phyloP scores from a whole-genome alignment of 2,329 filamentous ascomycete species.

The Huntiella abstrusa region DNA sequence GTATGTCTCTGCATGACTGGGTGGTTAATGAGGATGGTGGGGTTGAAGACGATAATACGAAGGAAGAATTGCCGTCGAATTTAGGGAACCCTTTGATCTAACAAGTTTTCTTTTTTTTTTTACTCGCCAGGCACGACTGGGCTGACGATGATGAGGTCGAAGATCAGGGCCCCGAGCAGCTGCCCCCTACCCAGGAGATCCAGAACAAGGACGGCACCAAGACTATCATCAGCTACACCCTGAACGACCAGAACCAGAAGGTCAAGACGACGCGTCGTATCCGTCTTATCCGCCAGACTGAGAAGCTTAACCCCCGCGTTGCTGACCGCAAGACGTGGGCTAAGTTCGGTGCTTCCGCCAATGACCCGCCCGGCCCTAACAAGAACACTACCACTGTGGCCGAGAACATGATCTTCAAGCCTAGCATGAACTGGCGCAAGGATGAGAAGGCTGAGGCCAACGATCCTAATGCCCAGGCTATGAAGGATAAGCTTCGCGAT shows the following conservation, averaged over 20 bases:
- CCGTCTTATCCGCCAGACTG: slow-evolving; percentile 76
- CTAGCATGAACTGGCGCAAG: slow-evolving; percentile 83
- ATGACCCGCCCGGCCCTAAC: slow-evolving; percentile 65
- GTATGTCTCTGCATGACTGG: no score
- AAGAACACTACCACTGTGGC: slow-evolving; percentile 81
- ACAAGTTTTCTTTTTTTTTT: neutral
- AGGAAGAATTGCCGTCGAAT: neutral
- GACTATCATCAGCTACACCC: slow-evolving; percentile 75
- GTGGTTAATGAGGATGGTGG: no score
- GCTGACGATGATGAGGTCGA: slow-evolving; percentile 89
- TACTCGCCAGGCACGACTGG: slow-evolving; percentile 49
- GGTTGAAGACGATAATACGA: no score
- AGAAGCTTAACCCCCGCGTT: slow-evolving; percentile 89
- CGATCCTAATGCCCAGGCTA: slow-evolving; percentile 51
- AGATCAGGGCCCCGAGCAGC: slow-evolving; percentile 38
- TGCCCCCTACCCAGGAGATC: slow-evolving; percentile 74
- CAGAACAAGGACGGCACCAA: slow-evolving; percentile 98
- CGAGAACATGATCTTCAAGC: slow-evolving; percentile 96
- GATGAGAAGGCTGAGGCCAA: slow-evolving; percentile 67
- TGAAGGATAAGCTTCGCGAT: slow-evolving; percentile 79
- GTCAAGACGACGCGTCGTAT: slow-evolving; percentile 95
- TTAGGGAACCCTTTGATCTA: neutral
- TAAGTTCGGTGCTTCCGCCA: slow-evolving; percentile 84
- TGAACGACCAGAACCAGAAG: slow-evolving; percentile 87
- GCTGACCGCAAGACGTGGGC: slow-evolving; percentile 83